Base-by-base conservation (phyloP, 768 basidiomycete species). In the Clitopilus hobsonii region DNA sequence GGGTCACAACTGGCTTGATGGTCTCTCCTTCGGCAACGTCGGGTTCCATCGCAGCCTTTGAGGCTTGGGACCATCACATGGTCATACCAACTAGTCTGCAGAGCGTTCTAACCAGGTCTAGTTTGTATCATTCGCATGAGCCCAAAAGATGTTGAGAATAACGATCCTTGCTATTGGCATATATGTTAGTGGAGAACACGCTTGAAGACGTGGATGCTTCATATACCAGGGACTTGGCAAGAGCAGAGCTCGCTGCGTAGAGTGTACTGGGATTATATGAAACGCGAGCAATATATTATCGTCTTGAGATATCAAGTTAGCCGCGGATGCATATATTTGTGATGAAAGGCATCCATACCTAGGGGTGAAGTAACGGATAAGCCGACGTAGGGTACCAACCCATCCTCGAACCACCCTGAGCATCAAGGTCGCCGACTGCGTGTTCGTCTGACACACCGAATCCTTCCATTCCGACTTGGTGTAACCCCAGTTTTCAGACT, bases 1-100 rank as follows among this genome's bases (percentile, higher is more conserved):
- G 96, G 0, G 92, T 88, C 3, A 93, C 83, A 1, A 94, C 69
- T 0, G 95, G 94, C 63, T 94, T 96, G 62, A 96, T 88, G 0
- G 80, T 75, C 49, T 88, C 86, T 24, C 88, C 88, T 36, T 82
- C 78, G 2, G 82, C 79, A 61, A 91, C 92, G n/a, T 81, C 74
- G 0, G 85, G 77, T 62, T 83, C 78, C 51, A 86, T 78, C 3
- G 84, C 79, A 4, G 79, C 73, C 38, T 77, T 79, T 65, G 6
- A 93, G 61, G 51, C 74, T 73, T 0, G 73, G 69, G 6, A 78
- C 54, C 62, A 77, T 74, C 22, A 84, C 85, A 2, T 71, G 68
- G 38, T 74, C 69, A 66, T 91, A 97, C 82, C 87, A 89, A 27
- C 85, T 80, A 1, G 87, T 86, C 63, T 94, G 90, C 14, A 95